Base-by-base conservation (phyloP, 2,329 filamentous ascomycete species). In the Colletotrichum truncatum region DNA sequence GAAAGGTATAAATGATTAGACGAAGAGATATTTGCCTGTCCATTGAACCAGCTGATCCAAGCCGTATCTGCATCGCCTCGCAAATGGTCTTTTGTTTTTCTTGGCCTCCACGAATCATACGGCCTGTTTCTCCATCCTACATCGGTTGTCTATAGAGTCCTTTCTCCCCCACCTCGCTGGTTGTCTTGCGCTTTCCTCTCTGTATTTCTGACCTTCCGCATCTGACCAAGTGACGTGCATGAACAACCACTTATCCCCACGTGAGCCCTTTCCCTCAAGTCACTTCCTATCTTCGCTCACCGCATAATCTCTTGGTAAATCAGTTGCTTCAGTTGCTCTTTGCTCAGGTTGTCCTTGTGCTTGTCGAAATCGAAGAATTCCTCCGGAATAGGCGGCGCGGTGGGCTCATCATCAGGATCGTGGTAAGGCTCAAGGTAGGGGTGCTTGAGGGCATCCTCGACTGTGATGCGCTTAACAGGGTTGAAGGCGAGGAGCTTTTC, bases 321-420 rank as follows among this genome's bases (percentile, higher is more conserved):
- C 77, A 99, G 85, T 75, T 96, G 87, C 86, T 98, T 98, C 79
- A 99, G 82, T 82, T 99, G 94, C 83, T 99, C 96, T 84, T 99
- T 99, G 85, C 92, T 98, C 75, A 99, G 82, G 74, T 91, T 96
- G 80, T 99, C 96, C 89, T 99, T 99, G 86, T 98, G 97, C 87
- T 98, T 98, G 82, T 99, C 96, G 80, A 99, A 99, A 81, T 99
- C 96, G 78, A 99, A 99, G 85, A 99, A 99, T 78, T 97, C 95
- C 79, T 98, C 95, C 21, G 96, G 96, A 74, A 99, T 99, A 21
- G 96, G 94, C 43, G 94, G 93, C 16, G 96, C 96, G 11, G 93
- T 98, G 52, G 96, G 96, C 86, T 99, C 96, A 77, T 99, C 96
- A 76, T 98, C 96, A 6, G 96, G 96, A 78, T 99, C 96, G 79